phyloP scores from a whole-genome alignment of 2,329 filamentous ascomycete genomes.

The Pseudovirgaria hyperparasitica region DNA sequence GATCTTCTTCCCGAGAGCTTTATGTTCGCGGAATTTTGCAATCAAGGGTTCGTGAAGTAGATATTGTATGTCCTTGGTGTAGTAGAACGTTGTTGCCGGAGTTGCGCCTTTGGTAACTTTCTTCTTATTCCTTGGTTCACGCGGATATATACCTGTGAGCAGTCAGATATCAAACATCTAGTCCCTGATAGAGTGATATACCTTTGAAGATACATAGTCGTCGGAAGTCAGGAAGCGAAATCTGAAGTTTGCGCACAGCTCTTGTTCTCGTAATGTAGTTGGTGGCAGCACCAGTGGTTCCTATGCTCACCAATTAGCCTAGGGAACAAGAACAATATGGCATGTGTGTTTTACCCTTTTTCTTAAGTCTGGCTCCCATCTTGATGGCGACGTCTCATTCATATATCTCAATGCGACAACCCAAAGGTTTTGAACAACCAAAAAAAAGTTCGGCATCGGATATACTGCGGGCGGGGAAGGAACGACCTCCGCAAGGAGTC shows the following conservation, averaged over 20 bases:
- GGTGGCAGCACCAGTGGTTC: constrained; percentile 81
- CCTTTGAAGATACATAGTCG: constrained; percentile 98
- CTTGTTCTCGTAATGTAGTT: constrained; percentile 98
- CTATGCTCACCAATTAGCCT: constrained; percentile 27
- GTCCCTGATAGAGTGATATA: constrained; percentile 11
- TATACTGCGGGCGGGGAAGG: no score
- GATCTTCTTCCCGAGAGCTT: constrained; percentile 95
- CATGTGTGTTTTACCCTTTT: constrained; percentile 47
- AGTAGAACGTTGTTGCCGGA: constrained; percentile 81
- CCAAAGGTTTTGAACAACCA: no score
- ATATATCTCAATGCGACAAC: no score
- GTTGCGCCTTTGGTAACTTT: constrained; percentile 89
- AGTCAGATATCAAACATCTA: not conserved
- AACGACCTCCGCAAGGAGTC: no score
- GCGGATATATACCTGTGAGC: constrained; percentile 72
- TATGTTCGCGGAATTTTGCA: constrained; percentile 92
- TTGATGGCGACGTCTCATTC: no score
- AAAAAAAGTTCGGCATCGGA: no score
- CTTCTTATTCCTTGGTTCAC: constrained; percentile 92
- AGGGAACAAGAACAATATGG: constrained; percentile 3
- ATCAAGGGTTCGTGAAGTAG: constrained; percentile 92
- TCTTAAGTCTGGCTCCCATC: constrained; percentile 27
- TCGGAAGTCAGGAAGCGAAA: constrained; percentile 93
- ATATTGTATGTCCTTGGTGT: constrained; percentile 94
- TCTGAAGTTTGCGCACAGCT: constrained; percentile 93